A percentile compares a stretch with the other conserved stretches of the same genome.
Conservation (phyloP, 208 protist genomes). For the Wallacemonas collosoma region DNA sequence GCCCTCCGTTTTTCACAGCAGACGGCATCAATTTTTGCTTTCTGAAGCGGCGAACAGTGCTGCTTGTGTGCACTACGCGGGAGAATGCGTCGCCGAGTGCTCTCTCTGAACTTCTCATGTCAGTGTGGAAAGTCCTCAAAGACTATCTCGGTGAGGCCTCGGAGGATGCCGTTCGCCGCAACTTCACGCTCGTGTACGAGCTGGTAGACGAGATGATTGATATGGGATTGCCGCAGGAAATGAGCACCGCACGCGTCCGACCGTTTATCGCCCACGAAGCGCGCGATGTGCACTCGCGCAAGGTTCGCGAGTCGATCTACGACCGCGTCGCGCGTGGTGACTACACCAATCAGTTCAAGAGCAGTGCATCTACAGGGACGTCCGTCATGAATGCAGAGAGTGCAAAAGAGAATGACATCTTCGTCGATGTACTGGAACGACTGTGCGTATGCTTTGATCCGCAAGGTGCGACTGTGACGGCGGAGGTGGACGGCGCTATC, state of each 20-base stretch:
- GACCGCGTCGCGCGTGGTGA: slow-evolving; percentile 31
- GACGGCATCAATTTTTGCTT: slow-evolving; percentile 87
- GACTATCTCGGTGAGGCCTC: slow-evolving; percentile 88
- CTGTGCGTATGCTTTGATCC: slow-evolving; percentile 76
- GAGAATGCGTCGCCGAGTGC: slow-evolving; percentile 75
- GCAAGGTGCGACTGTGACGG: slow-evolving; percentile 50
- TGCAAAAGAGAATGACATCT: slow-evolving; percentile 87
- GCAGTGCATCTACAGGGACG: slow-evolving; percentile 31
- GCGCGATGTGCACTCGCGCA: not conserved
- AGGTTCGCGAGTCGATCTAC: slow-evolving; percentile 32
- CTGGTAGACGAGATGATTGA: slow-evolving; percentile 93
- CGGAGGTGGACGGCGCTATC: slow-evolving; percentile 89
- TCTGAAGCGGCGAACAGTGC: slow-evolving; percentile 63
- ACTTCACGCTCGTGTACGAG: slow-evolving; percentile 93
- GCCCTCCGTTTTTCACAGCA: slow-evolving; percentile 59
- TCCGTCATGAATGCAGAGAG: slow-evolving; percentile 45
- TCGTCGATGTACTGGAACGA: slow-evolving; percentile 88
- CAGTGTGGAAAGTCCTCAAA: slow-evolving; percentile 72
- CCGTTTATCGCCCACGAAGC: slow-evolving; percentile 81
- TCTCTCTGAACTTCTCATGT: slow-evolving; percentile 71
- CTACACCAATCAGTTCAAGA: slow-evolving; percentile 37
- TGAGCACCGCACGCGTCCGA: slow-evolving; percentile 76
- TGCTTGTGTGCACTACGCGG: slow-evolving; percentile 84
- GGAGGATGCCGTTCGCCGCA: slow-evolving; percentile 84
- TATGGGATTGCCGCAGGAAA: slow-evolving; percentile 83